Percentiles rank a stretch among this genome's conserved stretches.
phyloP scores from a whole-genome alignment of 768 basidiomycete species.

The Pluteus cervinus region DNA sequence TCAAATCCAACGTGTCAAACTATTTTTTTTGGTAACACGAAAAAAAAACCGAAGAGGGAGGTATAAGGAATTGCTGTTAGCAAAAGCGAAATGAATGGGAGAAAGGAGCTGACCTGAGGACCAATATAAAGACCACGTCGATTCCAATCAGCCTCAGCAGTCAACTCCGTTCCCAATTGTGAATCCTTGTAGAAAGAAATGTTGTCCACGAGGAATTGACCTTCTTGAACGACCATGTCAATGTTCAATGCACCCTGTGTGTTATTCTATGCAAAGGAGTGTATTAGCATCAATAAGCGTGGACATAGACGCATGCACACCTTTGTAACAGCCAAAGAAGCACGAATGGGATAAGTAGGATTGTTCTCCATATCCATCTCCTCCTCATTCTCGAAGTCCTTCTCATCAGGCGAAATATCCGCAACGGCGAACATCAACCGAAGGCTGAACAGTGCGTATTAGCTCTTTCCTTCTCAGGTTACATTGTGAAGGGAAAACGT shows the following conservation, averaged over 20 bases:
- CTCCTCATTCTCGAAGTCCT: constrained; percentile 21
- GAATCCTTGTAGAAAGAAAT: constrained; percentile 78
- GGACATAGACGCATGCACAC: constrained; percentile 24
- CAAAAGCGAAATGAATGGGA: constrained; percentile 2
- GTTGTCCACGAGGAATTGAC: constrained; percentile 82
- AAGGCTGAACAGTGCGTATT: constrained; percentile 43
- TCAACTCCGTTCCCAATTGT: constrained; percentile 67
- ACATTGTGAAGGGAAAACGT: constrained; percentile 21
- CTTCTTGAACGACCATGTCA: constrained; percentile 76
- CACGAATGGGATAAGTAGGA: constrained; percentile 64
- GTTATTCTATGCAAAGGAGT: constrained; percentile 29
- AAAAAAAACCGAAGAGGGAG: background rate
- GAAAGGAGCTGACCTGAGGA: constrained; percentile 54
- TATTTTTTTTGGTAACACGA: no score
- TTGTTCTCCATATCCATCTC: constrained; percentile 15
- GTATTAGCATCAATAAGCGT: background rate
- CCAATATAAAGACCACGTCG: constrained; percentile 90
- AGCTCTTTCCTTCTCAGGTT: background rate
- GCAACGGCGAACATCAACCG: constrained; percentile 90
- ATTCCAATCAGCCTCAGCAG: constrained; percentile 91
- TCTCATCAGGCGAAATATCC: constrained; percentile 50
- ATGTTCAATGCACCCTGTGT: constrained; percentile 66
- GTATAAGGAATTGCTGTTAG: background rate
- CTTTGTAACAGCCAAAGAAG: constrained; percentile 83
- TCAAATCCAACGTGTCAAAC: constrained; percentile 87